Percentiles rank a stretch among this genome's conserved stretches.
Evolutionary conservation across 345 rosid species (phyloP).

Genomic region (Camelina hispida): DNA sequence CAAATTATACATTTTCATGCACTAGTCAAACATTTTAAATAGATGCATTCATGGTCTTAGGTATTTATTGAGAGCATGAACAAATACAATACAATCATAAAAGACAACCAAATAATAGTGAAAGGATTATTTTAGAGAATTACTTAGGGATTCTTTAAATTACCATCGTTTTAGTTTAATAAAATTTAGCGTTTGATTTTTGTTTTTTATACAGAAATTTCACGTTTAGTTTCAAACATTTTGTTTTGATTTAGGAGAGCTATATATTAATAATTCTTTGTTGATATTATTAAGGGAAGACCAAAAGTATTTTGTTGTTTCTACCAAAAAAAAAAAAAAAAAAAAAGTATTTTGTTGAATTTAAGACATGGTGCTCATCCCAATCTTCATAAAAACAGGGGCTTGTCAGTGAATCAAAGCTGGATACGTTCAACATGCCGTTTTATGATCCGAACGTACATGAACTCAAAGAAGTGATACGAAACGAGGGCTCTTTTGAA

Average conservation of each 20-base stretch:
- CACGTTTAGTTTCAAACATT: too few relatives aligned
- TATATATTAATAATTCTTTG: background rate
- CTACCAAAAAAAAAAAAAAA: too few relatives aligned
- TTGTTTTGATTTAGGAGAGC: too few relatives aligned
- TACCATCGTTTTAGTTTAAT: too few relatives aligned
- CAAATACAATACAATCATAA: too few relatives aligned
- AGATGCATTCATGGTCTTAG: background rate
- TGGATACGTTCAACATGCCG: slow-evolving; percentile 52
- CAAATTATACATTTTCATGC: too few relatives aligned
- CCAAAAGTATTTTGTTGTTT: background rate
- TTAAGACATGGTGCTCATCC: background rate
- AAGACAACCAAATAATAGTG: too few relatives aligned
- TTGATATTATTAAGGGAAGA: background rate
- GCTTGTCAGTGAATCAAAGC: slow-evolving; percentile 44
- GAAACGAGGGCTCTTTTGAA: slow-evolving; percentile 49
- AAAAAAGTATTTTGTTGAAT: background rate
- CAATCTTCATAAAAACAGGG: slow-evolving; percentile 44
- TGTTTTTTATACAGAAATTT: too few relatives aligned
- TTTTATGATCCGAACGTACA: slow-evolving; percentile 42
- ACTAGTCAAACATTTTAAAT: background rate
- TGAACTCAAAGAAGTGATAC: slow-evolving; percentile 43
- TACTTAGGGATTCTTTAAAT: too few relatives aligned
- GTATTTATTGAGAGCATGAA: too few relatives aligned
- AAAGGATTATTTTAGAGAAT: too few relatives aligned
- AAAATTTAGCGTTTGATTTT: too few relatives aligned